These are phyloP conservation scores for Podila minutissima DNA, from an alignment of 192 early-diverging fungal species.

Conservation along the genomic window DNA sequence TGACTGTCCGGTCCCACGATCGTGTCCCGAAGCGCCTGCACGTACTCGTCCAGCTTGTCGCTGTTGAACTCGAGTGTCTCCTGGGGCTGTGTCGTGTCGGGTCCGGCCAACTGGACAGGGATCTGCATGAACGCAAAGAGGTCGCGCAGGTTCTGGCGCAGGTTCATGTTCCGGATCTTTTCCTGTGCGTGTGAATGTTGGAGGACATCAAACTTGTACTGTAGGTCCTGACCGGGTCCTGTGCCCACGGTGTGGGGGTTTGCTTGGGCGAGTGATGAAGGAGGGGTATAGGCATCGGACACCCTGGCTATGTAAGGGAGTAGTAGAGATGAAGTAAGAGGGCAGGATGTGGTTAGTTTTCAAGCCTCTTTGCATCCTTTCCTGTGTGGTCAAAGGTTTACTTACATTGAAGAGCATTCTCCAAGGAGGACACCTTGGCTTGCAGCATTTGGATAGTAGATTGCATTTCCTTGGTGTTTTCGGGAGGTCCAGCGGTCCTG, in stretches of 20 bases:
- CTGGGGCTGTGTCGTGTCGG: neutral
- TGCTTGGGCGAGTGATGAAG: too few relatives aligned
- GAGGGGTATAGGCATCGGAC: neutral
- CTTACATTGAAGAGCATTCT: slow-evolving; percentile 22
- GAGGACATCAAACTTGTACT: slow-evolving; percentile 24
- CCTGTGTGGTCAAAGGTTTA: too few relatives aligned
- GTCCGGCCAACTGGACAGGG: neutral
- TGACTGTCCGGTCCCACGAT: slow-evolving; percentile 20
- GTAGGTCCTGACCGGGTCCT: slow-evolving; percentile 29
- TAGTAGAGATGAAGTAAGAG: neutral
- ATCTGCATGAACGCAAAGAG: slow-evolving; percentile 36
- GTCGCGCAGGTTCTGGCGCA: slow-evolving; percentile 26
- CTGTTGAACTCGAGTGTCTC: slow-evolving; percentile 16
- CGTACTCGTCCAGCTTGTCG: slow-evolving; percentile 37
- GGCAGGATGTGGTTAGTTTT: neutral
- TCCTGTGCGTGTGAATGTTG: slow-evolving; percentile 29
- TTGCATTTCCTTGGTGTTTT: slow-evolving; percentile 22
- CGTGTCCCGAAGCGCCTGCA: slow-evolving; percentile 31
- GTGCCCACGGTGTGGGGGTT: slow-evolving; percentile 12
- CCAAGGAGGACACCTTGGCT: slow-evolving; percentile 17
- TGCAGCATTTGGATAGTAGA: slow-evolving; percentile 17
- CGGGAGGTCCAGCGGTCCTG: neutral
- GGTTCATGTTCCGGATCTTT: slow-evolving; percentile 29
- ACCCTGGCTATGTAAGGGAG: neutral
- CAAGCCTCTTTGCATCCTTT: neutral